Conservation (phyloP, 495 filamentous ascomycete genomes). For the Lineolata rhizophorae region DNA sequence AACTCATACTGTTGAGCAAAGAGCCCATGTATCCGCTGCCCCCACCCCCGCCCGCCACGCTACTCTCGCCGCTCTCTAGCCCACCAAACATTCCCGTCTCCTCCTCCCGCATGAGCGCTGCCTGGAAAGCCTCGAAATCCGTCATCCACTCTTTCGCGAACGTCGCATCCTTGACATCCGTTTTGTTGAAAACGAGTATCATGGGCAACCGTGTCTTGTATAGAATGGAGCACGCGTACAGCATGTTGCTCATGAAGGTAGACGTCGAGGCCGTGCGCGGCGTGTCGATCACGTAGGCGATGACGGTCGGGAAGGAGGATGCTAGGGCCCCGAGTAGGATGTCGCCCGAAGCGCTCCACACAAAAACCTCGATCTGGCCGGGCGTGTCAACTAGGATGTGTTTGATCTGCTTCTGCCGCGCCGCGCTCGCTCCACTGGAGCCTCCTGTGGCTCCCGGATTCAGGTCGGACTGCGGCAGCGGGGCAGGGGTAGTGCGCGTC, state of each 20-base stretch:
- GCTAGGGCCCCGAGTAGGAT: conserved; percentile 89
- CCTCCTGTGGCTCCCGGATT: conserved; percentile 7
- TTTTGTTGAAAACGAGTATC: conserved; percentile 98
- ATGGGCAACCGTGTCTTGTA: conserved; percentile 98
- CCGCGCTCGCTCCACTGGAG: conserved; percentile 29
- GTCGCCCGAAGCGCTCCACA: conserved; percentile 83
- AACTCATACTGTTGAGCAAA: conserved; percentile 85
- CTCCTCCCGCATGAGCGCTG: conserved; percentile 60
- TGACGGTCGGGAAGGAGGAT: conserved; percentile 81
- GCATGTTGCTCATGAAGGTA: conserved; percentile 99
- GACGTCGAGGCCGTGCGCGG: conserved; percentile 76
- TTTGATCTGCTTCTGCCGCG: conserved; percentile 42
- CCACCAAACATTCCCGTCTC: conserved; percentile 54
- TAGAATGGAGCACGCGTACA: conserved; percentile 91
- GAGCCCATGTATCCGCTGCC: conserved; percentile 96
- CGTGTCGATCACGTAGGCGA: conserved; percentile 94
- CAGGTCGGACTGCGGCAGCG: conserved; percentile 1
- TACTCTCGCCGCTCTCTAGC: conserved; percentile 43
- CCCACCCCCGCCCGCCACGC: conserved; percentile 25
- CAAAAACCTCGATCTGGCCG: conserved; percentile 95
- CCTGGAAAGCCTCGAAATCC: conserved; percentile 90
- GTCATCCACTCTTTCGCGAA: conserved; percentile 99
- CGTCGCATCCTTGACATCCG: conserved; percentile 70
- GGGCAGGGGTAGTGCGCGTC: conserved; percentile 32
- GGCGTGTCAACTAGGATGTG: conserved; percentile 88